Evolutionary conservation across 208 protist species (phyloP).

Genomic region (Trypanosoma scelopori): DNA sequence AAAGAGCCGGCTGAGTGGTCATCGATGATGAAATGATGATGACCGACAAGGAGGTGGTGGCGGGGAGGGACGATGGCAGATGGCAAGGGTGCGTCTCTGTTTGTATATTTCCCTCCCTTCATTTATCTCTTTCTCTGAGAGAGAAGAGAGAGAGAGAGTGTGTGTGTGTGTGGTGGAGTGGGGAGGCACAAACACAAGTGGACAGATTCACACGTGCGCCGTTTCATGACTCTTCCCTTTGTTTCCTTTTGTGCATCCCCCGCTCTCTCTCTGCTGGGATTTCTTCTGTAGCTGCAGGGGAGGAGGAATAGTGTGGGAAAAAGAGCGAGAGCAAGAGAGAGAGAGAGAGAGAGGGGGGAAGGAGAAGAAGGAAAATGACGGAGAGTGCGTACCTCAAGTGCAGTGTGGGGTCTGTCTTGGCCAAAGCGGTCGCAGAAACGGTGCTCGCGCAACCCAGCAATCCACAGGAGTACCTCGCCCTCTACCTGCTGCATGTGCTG

Average conservation of each 20-base stretch:
- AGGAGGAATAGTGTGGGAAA: neutral
- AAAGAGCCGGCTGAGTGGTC: slow-evolving; percentile 20
- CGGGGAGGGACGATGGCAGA: no score
- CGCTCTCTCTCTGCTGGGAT: slow-evolving; percentile 14
- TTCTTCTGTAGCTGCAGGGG: no score
- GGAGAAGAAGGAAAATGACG: slow-evolving; percentile 33
- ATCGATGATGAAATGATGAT: neutral
- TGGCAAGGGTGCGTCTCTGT: no score
- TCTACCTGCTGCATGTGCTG: slow-evolving; percentile 85
- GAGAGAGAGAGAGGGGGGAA: slow-evolving; percentile 1
- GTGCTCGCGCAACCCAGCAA: slow-evolving; percentile 84
- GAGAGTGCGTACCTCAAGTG: slow-evolving; percentile 90
- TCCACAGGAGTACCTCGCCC: slow-evolving; percentile 90
- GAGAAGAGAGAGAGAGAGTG: no score
- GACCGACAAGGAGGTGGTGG: neutral
- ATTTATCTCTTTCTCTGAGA: no score
- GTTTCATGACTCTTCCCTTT: no score
- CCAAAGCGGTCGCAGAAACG: slow-evolving; percentile 89
- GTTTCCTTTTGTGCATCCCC: slow-evolving; percentile 23
- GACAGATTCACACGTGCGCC: no score
- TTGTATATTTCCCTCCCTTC: no score
- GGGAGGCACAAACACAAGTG: no score
- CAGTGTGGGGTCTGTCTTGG: slow-evolving; percentile 74
- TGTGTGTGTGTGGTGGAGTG: no score
- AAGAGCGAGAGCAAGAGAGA: neutral